phyloP scores from a whole-genome alignment of 495 filamentous ascomycete species.

The Aspergillus mulundensis region DNA sequence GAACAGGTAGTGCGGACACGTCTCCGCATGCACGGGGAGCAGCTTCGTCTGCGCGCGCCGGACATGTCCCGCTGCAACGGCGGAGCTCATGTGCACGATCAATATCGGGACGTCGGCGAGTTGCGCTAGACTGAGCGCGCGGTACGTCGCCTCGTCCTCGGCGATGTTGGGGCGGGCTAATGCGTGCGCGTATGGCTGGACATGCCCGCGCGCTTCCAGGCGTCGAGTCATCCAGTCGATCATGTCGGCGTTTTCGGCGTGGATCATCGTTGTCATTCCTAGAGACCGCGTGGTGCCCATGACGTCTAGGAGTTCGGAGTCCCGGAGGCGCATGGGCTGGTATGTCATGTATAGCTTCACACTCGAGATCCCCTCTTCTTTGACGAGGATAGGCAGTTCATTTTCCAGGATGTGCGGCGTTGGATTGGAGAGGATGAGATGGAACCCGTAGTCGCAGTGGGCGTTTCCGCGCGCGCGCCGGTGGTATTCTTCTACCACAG shows the following conservation, averaged over 20 bases:
- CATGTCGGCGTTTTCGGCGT: slow-evolving; percentile 57
- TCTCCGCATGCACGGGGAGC: slow-evolving; percentile 59
- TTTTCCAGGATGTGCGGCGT: slow-evolving; percentile 37
- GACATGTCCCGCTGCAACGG: slow-evolving; percentile 48
- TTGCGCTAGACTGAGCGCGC: slow-evolving; percentile 51
- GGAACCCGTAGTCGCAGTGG: slow-evolving; percentile 60
- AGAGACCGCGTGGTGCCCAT: slow-evolving; percentile 44
- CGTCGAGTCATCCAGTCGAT: slow-evolving; percentile 47
- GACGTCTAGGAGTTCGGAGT: slow-evolving; percentile 54
- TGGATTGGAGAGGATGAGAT: slow-evolving; percentile 54
- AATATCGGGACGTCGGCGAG: slow-evolving; percentile 54
- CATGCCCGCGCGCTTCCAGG: slow-evolving; percentile 38
- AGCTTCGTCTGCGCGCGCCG: slow-evolving; percentile 51
- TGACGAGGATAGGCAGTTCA: slow-evolving; percentile 41
- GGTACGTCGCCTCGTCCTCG: slow-evolving; percentile 56
- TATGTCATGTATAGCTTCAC: slow-evolving; percentile 67
- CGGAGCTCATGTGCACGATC: slow-evolving; percentile 56
- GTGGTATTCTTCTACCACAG: slow-evolving; percentile 46
- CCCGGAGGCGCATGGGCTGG: slow-evolving; percentile 50
- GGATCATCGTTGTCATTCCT: slow-evolving; percentile 57
- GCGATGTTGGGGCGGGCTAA: slow-evolving; percentile 50
- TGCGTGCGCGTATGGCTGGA: slow-evolving; percentile 54
- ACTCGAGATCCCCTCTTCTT: slow-evolving; percentile 46
- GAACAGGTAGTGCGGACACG: slow-evolving; percentile 64
- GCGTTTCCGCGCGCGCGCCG: slow-evolving; percentile 39